phyloP scores from a whole-genome alignment of 1,284 basidiomycete genomes.

The Cutaneotrichosporon spelunceum region DNA sequence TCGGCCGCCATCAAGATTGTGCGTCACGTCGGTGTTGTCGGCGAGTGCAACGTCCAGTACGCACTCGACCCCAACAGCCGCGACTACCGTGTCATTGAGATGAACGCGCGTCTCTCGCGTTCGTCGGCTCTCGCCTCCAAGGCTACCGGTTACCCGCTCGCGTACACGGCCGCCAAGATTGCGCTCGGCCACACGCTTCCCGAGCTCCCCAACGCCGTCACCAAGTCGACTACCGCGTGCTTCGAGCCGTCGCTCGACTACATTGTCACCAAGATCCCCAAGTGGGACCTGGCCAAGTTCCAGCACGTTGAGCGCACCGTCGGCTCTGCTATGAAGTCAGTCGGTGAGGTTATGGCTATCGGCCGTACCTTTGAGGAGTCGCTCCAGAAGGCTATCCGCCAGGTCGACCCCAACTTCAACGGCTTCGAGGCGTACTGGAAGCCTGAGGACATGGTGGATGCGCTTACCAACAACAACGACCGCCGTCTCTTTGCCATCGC shows the following conservation, averaged over 20 bases:
- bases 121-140: constrained; percentile 93
- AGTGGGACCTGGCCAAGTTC: constrained; percentile 99
- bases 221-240: constrained; percentile 98
- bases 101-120: constrained; percentile 76
- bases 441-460: constrained; percentile 78
- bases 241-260: constrained; percentile 99
- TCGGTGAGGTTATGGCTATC: constrained; percentile 99
- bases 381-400: constrained; percentile 96
- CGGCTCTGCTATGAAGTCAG: constrained; percentile 98
- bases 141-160: constrained; percentile 97
- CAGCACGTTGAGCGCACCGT: constrained; percentile 91
- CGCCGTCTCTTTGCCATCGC: constrained; percentile 96
- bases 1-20: constrained; percentile 96
- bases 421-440: constrained; percentile 63
- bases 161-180: constrained; percentile 98
- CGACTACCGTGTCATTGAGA: constrained; percentile 98
- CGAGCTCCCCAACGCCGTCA: constrained; percentile 97
- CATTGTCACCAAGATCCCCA: constrained; percentile 99
- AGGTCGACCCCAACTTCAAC: constrained; percentile 81
- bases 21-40: constrained; percentile 94
- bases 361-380: constrained; percentile 98
- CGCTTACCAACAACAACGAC: constrained; percentile 64
- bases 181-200: constrained; percentile 98
- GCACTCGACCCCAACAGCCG: constrained; percentile 87
- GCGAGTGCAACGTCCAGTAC: constrained; percentile 92